Evolutionary conservation across 495 filamentous ascomycete genomes (phyloP).

Genomic region (Umbilicaria muhlenbergii): DNA sequence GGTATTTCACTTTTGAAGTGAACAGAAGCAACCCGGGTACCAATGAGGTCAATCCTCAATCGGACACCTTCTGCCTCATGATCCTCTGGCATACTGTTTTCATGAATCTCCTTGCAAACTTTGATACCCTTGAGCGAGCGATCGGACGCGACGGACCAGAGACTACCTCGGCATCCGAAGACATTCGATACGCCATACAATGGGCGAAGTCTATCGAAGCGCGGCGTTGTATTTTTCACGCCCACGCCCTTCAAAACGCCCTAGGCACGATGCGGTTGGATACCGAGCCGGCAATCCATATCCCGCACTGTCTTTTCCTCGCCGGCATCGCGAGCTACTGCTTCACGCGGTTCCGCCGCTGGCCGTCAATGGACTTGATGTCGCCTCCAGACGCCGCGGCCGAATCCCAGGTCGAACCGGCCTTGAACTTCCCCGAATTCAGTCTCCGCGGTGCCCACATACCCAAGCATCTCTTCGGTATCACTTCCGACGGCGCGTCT

Average conservation of each 20-base stretch:
- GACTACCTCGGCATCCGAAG: neutral
- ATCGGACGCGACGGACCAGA: conserved; percentile 15
- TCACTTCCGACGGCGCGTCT: too few species aligned
- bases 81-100: conserved; percentile 24
- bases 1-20: too few species aligned
- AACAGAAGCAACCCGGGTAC: too few species aligned
- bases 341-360: conserved; percentile 10
- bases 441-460: too few species aligned
- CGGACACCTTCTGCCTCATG: conserved; percentile 16
- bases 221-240: conserved; percentile 16
- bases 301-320: conserved; percentile 15
- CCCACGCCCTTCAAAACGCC: conserved; percentile 12
- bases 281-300: conserved; percentile 19
- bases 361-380: conserved; percentile 8
- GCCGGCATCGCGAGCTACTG: conserved; percentile 14
- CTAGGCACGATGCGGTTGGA: conserved; percentile 15
- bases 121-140: conserved; percentile 18
- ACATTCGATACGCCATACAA: neutral
- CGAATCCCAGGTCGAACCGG: too few species aligned
- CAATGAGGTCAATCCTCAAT: too few species aligned
- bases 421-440: too few species aligned
- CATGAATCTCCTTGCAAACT: conserved; percentile 19
- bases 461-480: too few species aligned
- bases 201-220: conserved; percentile 10
- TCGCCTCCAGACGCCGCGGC: neutral